A percentile compares a stretch with the other conserved stretches of the same genome.
phyloP scores from a whole-genome alignment of 225 moss, liverwort and hornwort species.

The Polytrichum formosum region DNA sequence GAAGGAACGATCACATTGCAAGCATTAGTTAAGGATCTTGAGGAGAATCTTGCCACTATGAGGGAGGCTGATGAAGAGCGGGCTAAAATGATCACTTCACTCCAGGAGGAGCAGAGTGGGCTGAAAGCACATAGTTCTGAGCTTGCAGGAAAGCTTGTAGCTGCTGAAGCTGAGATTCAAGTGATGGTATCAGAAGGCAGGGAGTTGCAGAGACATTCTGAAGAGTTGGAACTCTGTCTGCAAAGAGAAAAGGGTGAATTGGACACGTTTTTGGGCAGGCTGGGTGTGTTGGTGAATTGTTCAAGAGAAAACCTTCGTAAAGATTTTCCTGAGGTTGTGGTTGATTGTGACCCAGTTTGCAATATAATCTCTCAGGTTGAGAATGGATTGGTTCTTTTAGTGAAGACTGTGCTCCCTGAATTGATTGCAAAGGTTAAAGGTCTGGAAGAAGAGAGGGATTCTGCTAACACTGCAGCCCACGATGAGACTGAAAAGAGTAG shows the following conservation, averaged over 20 bases:
- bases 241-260: constrained; percentile 18
- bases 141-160: constrained; percentile 31
- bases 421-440: constrained; percentile 19
- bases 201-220: constrained; percentile 24
- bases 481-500: constrained; percentile 11
- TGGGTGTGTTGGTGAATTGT: constrained; percentile 18
- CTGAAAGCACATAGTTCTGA: constrained; percentile 36
- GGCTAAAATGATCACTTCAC: constrained; percentile 29
- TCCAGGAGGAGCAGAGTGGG: constrained; percentile 24
- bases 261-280: constrained; percentile 15
- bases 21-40: constrained; percentile 21
- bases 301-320: constrained; percentile 21
- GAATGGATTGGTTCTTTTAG: constrained; percentile 23
- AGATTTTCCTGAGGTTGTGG: constrained; percentile 23
- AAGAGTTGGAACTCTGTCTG: constrained; percentile 20
- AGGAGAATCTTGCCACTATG: constrained; percentile 25
- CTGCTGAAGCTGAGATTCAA: constrained; percentile 23
- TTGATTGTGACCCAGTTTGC: constrained; percentile 11
- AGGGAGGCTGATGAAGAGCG: constrained; percentile 23
- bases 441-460: constrained; percentile 36
- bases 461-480: constrained; percentile 17
- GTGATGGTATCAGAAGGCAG: constrained; percentile 25
- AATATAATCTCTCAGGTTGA: constrained; percentile 27
- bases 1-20: constrained; percentile 30
- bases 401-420: constrained; percentile 23